These are phyloP conservation scores for Pelargonium fulgidum DNA, from an alignment of 441 rosid genomes.

Conservation along the genomic window DNA sequence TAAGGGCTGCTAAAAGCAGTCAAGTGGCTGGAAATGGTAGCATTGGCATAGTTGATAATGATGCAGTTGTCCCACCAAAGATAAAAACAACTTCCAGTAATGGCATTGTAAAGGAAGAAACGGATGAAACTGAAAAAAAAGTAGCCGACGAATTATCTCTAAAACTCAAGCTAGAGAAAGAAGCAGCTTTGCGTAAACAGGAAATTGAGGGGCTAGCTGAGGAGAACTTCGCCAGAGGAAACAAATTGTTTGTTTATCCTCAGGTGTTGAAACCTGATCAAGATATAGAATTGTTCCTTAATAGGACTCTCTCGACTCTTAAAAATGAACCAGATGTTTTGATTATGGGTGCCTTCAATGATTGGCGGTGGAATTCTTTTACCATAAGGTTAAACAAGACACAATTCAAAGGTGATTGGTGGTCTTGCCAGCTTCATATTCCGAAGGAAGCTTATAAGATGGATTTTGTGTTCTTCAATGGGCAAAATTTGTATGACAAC, in stretches of 20 bases:
- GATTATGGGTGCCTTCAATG: constrained; percentile 89
- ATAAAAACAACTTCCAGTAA: constrained; percentile 21
- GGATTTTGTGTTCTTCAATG: constrained; percentile 87
- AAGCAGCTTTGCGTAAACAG: constrained; percentile 37
- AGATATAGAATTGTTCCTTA: constrained; percentile 68
- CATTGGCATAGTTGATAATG: constrained; percentile 24
- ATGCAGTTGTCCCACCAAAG: constrained; percentile 12
- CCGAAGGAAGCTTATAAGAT: constrained; percentile 88
- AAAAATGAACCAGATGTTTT: constrained; percentile 54
- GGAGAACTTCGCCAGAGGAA: constrained; percentile 41
- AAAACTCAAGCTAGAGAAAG: constrained; percentile 37
- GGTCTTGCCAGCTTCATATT: constrained; percentile 73
- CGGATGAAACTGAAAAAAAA: constrained; percentile 12
- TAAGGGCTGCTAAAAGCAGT: constrained; percentile 14
- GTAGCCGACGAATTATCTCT: constrained; percentile 21
- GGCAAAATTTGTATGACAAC: constrained; percentile 67
- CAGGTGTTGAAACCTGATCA: constrained; percentile 46
- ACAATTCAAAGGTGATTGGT: constrained; percentile 66
- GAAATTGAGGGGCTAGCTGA: constrained; percentile 52
- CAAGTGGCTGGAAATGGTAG: constrained; percentile 31
- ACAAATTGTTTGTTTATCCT: constrained; percentile 69
- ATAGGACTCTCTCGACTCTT: constrained; percentile 57
- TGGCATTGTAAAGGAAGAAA: constrained; percentile 22
- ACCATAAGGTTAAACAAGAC: constrained; percentile 58
- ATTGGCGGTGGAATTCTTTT: constrained; percentile 90